Percentiles rank a stretch among this genome's conserved stretches.
These are phyloP conservation scores for Syncephalis plumigaleata DNA, from an alignment of 371 early-diverging fungal species.

Conservation along the genomic window DNA sequence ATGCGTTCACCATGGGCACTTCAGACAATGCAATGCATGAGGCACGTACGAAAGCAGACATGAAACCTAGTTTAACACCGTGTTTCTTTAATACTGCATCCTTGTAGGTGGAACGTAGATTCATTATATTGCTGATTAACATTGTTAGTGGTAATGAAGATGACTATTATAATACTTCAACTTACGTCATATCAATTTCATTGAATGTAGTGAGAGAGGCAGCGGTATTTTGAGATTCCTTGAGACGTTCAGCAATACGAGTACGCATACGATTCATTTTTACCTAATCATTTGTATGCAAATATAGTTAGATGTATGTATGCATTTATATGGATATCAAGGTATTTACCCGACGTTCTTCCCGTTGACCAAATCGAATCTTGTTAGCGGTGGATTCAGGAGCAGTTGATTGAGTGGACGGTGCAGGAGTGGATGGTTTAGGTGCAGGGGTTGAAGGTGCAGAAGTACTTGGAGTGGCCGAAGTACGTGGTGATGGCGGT, in stretches of 20 bases:
- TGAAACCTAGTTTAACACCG: slow-evolving; percentile 92
- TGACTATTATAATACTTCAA: background rate
- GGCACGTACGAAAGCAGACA: slow-evolving; percentile 94
- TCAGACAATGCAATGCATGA: slow-evolving; percentile 62
- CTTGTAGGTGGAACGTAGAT: slow-evolving; percentile 80
- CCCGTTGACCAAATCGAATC: slow-evolving; percentile 6
- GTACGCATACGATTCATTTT: slow-evolving; percentile 96
- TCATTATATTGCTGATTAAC: slow-evolving; percentile 43
- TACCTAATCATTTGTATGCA: slow-evolving; percentile 32
- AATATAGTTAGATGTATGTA: too few relatives aligned
- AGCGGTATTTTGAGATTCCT: slow-evolving; percentile 91
- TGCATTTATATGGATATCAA: too few relatives aligned
- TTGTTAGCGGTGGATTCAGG: slow-evolving; percentile 6
- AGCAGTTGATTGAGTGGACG: slow-evolving; percentile 1
- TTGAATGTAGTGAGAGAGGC: slow-evolving; percentile 97
- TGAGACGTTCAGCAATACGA: slow-evolving; percentile 84
- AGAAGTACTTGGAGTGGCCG: too few relatives aligned
- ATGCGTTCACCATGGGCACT: slow-evolving; percentile 86
- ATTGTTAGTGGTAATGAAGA: too few relatives aligned
- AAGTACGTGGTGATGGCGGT: slow-evolving; percentile 7
- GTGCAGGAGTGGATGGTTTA: background rate
- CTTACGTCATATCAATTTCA: slow-evolving; percentile 86
- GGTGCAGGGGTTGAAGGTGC: too few relatives aligned
- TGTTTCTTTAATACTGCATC: slow-evolving; percentile 86
- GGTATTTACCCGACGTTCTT: slow-evolving; percentile 11